phyloP scores from a whole-genome alignment of 345 rosid species.

The Eucalyptus coolabah region DNA sequence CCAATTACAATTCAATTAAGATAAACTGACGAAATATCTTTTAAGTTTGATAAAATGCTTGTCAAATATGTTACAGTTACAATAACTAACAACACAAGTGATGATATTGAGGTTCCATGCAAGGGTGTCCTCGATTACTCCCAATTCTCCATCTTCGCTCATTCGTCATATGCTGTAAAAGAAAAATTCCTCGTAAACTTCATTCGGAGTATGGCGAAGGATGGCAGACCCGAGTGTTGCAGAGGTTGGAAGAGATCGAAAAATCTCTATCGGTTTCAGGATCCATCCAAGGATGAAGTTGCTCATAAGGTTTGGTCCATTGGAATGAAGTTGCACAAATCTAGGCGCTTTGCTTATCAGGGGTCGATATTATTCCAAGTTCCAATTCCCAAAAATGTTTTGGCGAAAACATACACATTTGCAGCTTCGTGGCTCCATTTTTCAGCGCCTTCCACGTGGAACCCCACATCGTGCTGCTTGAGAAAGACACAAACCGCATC shows the following conservation, averaged over 20 bases:
- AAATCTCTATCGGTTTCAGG: slow-evolving; percentile 32
- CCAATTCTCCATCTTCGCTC: slow-evolving; percentile 67
- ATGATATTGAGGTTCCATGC: slow-evolving; percentile 81
- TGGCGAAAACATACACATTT: neutral
- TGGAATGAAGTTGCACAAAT: slow-evolving; percentile 67
- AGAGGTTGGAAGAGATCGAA: slow-evolving; percentile 12
- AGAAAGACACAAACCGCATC: neutral
- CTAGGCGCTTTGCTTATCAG: slow-evolving; percentile 24
- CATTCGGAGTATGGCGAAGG: slow-evolving; percentile 22
- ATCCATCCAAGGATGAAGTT: slow-evolving; percentile 44
- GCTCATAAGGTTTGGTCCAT: slow-evolving; percentile 61
- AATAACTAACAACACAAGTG: slow-evolving; percentile 59
- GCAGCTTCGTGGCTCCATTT: neutral
- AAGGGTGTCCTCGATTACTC: slow-evolving; percentile 84
- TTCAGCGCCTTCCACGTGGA: neutral
- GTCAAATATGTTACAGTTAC: neutral
- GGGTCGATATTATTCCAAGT: neutral
- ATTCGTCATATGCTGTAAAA: slow-evolving; percentile 63
- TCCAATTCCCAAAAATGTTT: accelerated
- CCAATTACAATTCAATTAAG: neutral
- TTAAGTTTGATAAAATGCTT: neutral
- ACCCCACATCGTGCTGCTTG: neutral
- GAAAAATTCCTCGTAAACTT: slow-evolving; percentile 44
- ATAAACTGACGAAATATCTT: neutral
- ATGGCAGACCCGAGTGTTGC: accelerated